Evolutionary conservation across 306 rosid genomes (phyloP), one percentile per base, ranked within the genome.

Genomic region (Adenanthera pavonina): DNA sequence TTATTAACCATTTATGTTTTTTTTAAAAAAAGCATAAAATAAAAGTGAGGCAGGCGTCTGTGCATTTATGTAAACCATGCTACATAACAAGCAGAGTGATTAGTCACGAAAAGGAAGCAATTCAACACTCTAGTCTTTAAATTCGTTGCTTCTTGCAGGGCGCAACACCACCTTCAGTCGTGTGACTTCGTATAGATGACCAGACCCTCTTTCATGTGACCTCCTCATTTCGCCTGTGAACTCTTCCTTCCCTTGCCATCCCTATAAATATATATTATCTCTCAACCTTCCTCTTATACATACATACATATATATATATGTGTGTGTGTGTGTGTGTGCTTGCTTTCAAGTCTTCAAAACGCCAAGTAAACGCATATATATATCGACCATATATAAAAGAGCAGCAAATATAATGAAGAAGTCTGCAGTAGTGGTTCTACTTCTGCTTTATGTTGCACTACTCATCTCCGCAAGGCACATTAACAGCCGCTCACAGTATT

Each of bases 161-260:
- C 38, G 59, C 74, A 75, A 7, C 12, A 0, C 62, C 41, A 78
- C 70, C 84, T 72, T 69, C 78, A 84, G 79, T 87, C 93, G 83
- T 90, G 94, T 89, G 97, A 90, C 74, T 34, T 12, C 0, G 13
- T 36, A 11, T 33, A 61, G 38, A 61, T 61, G 68, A 61, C 7
- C 68, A 33, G 33, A 25, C 68, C 41, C 84, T 83, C 77, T 85
- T 87, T 91, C 97, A 91, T 94, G 97, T 92, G 97, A 91, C 76
- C 65, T 75, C 71, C 75, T 67, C 70, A 74, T 51, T 57, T 82
- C 80, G 85, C 90, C 89, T 93, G 98, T 90, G 98, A 94, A 15
- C 43, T 1, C 11, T 2, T 10, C 14, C 14, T 49, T 36, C 62
- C 59, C 33, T 54, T n/a, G 19, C 36, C 38, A 4, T 38, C 10